Base-by-base conservation (phyloP, 495 filamentous ascomycete species). In the Hypoxylon fragiforme region DNA sequence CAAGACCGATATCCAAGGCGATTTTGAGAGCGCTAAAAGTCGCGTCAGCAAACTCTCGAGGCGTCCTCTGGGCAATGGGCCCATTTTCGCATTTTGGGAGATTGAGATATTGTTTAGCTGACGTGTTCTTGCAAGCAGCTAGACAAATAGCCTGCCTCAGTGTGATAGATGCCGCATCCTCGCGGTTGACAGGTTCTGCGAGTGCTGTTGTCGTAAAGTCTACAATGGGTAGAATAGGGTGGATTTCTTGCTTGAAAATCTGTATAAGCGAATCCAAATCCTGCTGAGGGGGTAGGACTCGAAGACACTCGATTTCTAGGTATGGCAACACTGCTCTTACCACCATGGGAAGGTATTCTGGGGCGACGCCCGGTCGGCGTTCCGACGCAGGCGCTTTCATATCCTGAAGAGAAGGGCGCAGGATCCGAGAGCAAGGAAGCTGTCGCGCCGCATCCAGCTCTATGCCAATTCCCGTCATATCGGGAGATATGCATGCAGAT, bases 61-160 rank as follows among this genome's bases (percentile, higher is more conserved):
- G 55, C 3, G 40, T 65, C 21, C 31, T 32, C 26, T 28, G 15
- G 14, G 28, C 20, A 4, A 18, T 39, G 3, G 15, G 26, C 2
- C 22, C 56, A 14, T 24, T 16, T 34, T 54, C 56, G 12, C 30
- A 5, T 18, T 44, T 31, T 15, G 48, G 60, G 1, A 79, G 57
- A 26, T 72, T 37, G 15, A 70, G 60, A 39, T 68, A 44, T 18
- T 31, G 52, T 14, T 44, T 57, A 14, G 70, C 68, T 61, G 65
- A 13, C 53, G 71, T 22, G 57, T 42, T 71, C 65, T 70, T 77
- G 61, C 60, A 66, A 36, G 61, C 73, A 49, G 41, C 76, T 45
- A 57, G 62, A 60, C 44, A 76, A 13, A 79, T 73, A 14, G 47
- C 63, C 47, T 70, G 63, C 54, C 66, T 41, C 40, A 67, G 46